A percentile compares a stretch with the other conserved stretches of the same genome.
phyloP scores from a whole-genome alignment of 805 yeast genomes.

The Saturnispora bothae region DNA sequence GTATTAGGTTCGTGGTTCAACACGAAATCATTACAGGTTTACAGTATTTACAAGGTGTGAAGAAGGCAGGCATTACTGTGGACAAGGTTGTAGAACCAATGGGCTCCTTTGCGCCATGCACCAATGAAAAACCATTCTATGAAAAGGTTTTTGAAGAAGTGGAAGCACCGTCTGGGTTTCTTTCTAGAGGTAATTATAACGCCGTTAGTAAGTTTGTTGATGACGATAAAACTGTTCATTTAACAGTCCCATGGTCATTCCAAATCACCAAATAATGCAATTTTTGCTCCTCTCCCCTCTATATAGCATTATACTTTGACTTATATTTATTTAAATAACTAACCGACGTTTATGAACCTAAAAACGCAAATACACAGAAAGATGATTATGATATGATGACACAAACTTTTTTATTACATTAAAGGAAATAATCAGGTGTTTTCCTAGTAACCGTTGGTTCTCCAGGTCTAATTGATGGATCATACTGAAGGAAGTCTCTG shows the following conservation, averaged over 20 bases:
- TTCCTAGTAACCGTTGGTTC: slow-evolving; percentile 96
- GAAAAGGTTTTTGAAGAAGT: slow-evolving; percentile 59
- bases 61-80: slow-evolving; percentile 79
- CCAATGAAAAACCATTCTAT: slow-evolving; percentile 69
- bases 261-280: slow-evolving; percentile 58
- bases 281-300: too few species aligned
- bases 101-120: slow-evolving; percentile 87
- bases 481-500: slow-evolving; percentile 88
- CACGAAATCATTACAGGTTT: slow-evolving; percentile 80
- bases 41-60: slow-evolving; percentile 73
- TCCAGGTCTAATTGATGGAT: slow-evolving; percentile 93
- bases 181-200: slow-evolving; percentile 79
- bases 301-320: too few species aligned
- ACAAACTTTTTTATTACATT: slow-evolving; percentile 19
- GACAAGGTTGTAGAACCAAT: slow-evolving; percentile 80
- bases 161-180: slow-evolving; percentile 84
- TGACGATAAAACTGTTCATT: slow-evolving; percentile 69
- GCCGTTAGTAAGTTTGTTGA: slow-evolving; percentile 78
- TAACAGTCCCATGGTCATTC: slow-evolving; percentile 76
- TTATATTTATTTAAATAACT: too few species aligned
- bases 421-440: slow-evolving; percentile 93
- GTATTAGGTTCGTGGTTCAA: slow-evolving; percentile 72
- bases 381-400: too few species aligned
- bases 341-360: too few species aligned
- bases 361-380: too few species aligned